Conservation (phyloP, 2,329 filamentous ascomycete genomes). For the Ilyonectria mors-panacis region DNA sequence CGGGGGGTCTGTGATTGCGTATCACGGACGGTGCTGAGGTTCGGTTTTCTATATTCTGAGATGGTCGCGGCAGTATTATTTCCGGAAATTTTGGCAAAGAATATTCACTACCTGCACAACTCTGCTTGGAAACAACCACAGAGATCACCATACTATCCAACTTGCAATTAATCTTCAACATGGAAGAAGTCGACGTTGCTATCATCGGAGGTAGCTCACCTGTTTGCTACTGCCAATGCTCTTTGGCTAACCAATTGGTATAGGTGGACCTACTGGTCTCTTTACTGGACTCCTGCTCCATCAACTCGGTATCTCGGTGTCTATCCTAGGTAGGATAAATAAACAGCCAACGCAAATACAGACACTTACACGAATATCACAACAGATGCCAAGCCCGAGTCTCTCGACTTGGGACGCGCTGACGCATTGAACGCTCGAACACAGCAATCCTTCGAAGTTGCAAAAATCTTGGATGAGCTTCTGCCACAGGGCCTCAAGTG, state of each 20-base stretch:
- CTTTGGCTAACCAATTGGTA: constrained; percentile 18
- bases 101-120: not conserved
- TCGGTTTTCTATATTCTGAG: constrained; percentile 5
- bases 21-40: not conserved
- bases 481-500: constrained; percentile 61
- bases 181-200: constrained; percentile 51
- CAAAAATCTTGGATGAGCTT: constrained; percentile 59
- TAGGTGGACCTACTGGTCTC: constrained; percentile 63
- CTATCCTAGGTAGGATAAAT: constrained; percentile 53
- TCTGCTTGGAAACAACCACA: not conserved
- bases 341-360: not conserved
- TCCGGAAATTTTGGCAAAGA: not conserved
- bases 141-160: not conserved
- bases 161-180: not conserved
- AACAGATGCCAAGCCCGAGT: constrained; percentile 56
- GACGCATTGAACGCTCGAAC: constrained; percentile 65
- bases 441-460: constrained; percentile 64
- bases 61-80: not conserved
- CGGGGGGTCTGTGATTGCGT: not conserved
- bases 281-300: constrained; percentile 61
- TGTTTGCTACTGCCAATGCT: constrained; percentile 8
- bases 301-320: constrained; percentile 58
- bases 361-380: not conserved
- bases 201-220: constrained; percentile 53
- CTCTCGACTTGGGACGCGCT: constrained; percentile 60